These are phyloP conservation scores for Podosphaera xanthii DNA, from an alignment of 2,329 filamentous ascomycete genomes.

Conservation along the genomic window DNA sequence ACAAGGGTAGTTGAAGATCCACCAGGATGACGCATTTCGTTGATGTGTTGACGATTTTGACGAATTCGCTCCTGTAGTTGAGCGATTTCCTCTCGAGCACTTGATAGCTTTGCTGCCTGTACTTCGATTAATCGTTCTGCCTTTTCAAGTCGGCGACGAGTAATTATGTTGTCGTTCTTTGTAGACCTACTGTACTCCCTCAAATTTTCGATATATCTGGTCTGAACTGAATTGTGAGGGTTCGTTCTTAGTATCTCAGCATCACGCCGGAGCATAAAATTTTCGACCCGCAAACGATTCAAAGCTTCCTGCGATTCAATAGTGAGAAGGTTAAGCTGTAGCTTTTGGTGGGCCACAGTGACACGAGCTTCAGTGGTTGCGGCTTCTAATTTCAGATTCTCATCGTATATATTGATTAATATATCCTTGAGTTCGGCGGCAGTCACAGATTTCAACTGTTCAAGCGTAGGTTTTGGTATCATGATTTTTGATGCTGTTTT, in stretches of 20 bases:
- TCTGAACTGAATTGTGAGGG: constrained; percentile 33
- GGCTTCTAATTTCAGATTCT: constrained; percentile 28
- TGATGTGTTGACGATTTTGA: constrained; percentile 74
- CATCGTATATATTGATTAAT: constrained; percentile 29
- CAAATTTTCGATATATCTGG: constrained; percentile 35
- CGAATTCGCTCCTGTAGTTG: constrained; percentile 64
- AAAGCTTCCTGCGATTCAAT: constrained; percentile 69
- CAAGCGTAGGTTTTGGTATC: constrained; percentile 19
- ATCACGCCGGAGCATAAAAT: constrained; percentile 74
- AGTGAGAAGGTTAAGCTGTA: constrained; percentile 66
- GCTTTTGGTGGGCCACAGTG: constrained; percentile 70
- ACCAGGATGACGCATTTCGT: constrained; percentile 53
- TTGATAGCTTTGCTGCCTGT: constrained; percentile 49
- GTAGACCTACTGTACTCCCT: constrained; percentile 43
- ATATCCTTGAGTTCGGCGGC: constrained; percentile 32
- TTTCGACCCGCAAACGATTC: constrained; percentile 72
- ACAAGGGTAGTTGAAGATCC: constrained; percentile 38
- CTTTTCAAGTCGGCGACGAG: constrained; percentile 42
- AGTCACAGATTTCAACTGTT: constrained; percentile 29
- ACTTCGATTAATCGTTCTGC: constrained; percentile 61
- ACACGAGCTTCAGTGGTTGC: constrained; percentile 45
- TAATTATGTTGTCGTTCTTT: constrained; percentile 38
- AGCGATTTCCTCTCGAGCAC: constrained; percentile 51
- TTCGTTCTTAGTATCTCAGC: constrained; percentile 64
- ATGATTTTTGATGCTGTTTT: too few relatives aligned